Evolutionary conservation across 768 basidiomycete genomes (phyloP), one percentile per base, ranked within the genome.

Genomic region (Amanita pallidorosea): DNA sequence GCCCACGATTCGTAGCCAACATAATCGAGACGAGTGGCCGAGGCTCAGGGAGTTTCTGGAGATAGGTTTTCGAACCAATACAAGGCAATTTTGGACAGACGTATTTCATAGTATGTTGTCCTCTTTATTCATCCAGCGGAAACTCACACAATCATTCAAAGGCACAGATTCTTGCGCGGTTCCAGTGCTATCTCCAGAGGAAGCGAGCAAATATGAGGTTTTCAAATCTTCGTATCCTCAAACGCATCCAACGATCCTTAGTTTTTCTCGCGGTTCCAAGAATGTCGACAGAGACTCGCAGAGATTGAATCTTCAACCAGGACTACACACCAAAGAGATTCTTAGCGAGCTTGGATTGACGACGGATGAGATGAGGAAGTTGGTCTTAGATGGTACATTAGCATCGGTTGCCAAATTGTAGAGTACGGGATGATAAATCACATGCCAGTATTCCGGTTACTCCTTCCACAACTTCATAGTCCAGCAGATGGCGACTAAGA

Each of bases 121-220:
- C 17, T 18, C 9, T 29, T 8, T 5, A 15, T 37, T n/a, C 38
- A 43, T 34, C 20, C 25, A 3, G 8, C n/a, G 31, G 44, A 31
- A 27, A 48, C 8, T 50, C n/a, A 25, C 43, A 11, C n/a, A 35
- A 7, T 8, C 4, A 40, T 52, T 29, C 41, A 8, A 58, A 88
- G 86, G 73, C 25, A 82, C 76, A 11, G 87, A 89, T 53, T 81
- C 84, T 7, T 89, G 87, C 59, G 74, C 74, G 8, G 65, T 85
- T 12, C 86, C 87, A 0, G 81, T 89, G 27, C 69, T 88, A 23
- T 71, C 77, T 4, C 74, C 82, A 0, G 58, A 65, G 22, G 86
- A 89, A 70, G 85, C 83, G 4, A 73, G 70, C 2, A 64, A 61
- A 29, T 61, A 74, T 22, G 65, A 72, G 51, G 56, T 68, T 12